Evolutionary conservation across 495 filamentous ascomycete genomes (phyloP), one percentile per base, ranked within the genome.

Genomic region (Cercophora scortea): DNA sequence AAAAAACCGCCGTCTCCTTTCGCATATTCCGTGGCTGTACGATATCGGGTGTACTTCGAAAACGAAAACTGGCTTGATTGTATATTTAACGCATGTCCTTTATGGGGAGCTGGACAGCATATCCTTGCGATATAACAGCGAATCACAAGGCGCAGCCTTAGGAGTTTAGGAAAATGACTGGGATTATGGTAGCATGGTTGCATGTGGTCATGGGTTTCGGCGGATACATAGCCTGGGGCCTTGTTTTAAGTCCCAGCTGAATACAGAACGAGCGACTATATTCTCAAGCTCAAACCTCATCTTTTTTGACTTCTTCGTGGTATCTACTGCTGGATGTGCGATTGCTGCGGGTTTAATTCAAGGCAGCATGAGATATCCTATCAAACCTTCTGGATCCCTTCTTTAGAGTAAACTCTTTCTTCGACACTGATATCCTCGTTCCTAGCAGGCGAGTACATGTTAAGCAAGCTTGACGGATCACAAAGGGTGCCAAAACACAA

Each of bases 401-500:
- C 66, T 42, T 70, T 69, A 11, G 70, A 71, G 62, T 73, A 71
- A 33, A 73, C 64, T 57, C 63, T 69, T 52, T 73, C 56, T 53
- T 79, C 82, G 45, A 82, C 82, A 34, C 82, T 79, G 61, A 88
- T 88, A 65, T 89, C 85, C 70, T 88, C 85, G 58, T 88, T 83
- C 85, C 86, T 89, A 53, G 18, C 34, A 11, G 11, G 15, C 16
- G 41, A 49, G 10, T 52, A 32, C n/a, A n/a, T 47, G 34, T 15
- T 32, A 49, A 39, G 46, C 55, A 44, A 50, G 50, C 36, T 45
- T 35, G 45, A 42, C 68, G 9, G 9, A 38, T 17, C 25, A 50
- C 10, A 1, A 1, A 18, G 46, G 12, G 5, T 25, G 25, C 25
- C 25, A 25, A 25, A 25, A 25, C 25, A 5, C 5, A 5, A 25